A percentile compares a stretch with the other conserved stretches of the same genome.
phyloP scores from a whole-genome alignment of 2,329 filamentous ascomycete species.

The Leptosphaerulina australis region DNA sequence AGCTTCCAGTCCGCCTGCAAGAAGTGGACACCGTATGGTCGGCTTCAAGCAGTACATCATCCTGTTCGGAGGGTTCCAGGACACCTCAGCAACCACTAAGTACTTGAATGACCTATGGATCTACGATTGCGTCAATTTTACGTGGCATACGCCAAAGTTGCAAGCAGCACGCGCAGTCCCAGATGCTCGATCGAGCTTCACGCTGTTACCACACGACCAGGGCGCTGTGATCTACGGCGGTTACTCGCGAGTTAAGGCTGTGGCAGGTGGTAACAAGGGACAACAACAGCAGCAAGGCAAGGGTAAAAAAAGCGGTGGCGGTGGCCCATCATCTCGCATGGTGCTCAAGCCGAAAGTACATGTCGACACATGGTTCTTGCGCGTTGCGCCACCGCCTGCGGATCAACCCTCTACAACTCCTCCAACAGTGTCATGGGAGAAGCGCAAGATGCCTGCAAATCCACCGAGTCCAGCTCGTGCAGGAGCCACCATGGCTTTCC shows the following conservation, averaged over 20 bases:
- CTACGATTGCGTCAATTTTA: conserved; percentile 86
- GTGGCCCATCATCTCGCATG: conserved; percentile 68
- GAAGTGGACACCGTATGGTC: conserved; percentile 94
- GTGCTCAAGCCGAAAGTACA: conserved; percentile 86
- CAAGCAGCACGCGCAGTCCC: conserved; percentile 84
- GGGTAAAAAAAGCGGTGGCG: conserved; percentile 56
- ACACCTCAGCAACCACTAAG: conserved; percentile 92
- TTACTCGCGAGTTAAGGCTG: conserved; percentile 86
- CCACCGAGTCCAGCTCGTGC: conserved; percentile 81
- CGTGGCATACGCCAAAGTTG: conserved; percentile 79
- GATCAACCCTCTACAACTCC: conserved; percentile 70
- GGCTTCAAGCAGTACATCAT: conserved; percentile 97
- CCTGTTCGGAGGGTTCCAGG: conserved; percentile 95
- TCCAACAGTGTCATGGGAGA: conserved; percentile 86
- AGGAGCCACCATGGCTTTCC: conserved; percentile 90
- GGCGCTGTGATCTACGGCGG: conserved; percentile 92
- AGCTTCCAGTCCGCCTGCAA: conserved; percentile 78
- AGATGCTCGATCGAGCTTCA: conserved; percentile 89
- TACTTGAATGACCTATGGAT: conserved; percentile 95
- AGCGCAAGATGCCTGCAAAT: conserved; percentile 89
- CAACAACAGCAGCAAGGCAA: conserved; percentile 54
- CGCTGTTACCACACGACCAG: conserved; percentile 84
- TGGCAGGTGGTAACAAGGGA: conserved; percentile 63
- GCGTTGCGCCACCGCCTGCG: conserved; percentile 72
- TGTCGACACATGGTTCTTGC: conserved; percentile 92